Evolutionary conservation across 169 alveolate species (phyloP).

Genomic region (Eimeria praecox): DNA sequence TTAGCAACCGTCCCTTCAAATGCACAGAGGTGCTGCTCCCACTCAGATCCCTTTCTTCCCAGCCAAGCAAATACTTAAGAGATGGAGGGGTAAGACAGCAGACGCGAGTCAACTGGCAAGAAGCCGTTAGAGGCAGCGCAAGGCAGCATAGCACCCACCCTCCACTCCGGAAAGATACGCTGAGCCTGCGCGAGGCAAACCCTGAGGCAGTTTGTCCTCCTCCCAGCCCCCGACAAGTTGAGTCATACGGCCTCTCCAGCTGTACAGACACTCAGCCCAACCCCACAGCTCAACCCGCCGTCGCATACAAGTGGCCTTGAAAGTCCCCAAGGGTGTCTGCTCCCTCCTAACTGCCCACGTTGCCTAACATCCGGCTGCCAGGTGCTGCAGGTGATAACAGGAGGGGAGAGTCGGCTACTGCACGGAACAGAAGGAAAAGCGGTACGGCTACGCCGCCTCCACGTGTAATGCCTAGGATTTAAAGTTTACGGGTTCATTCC

Average conservation of each 20-base stretch:
- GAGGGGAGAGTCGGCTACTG: neutral
- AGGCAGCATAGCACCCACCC: neutral
- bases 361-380: neutral
- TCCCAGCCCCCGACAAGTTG: slow-evolving; percentile 60
- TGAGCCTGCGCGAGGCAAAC: slow-evolving; percentile 7
- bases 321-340: neutral
- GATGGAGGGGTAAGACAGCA: too few species aligned
- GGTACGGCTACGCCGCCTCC: neutral
- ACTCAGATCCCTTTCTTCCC: neutral
- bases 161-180: slow-evolving; percentile 61
- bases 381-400: neutral
- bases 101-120: neutral
- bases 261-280: slow-evolving; percentile 1
- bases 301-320: neutral
- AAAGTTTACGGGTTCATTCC: too few species aligned
- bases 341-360: neutral
- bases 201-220: neutral
- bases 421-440: neutral
- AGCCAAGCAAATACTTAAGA: neutral
- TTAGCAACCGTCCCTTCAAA: too few species aligned
- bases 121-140: too few species aligned
- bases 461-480: neutral
- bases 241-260: slow-evolving; percentile 56
- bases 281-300: neutral
- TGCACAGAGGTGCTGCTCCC: neutral